Conservation (phyloP, 495 filamentous ascomycete genomes). For the Aspergillus olivimuriae region DNA sequence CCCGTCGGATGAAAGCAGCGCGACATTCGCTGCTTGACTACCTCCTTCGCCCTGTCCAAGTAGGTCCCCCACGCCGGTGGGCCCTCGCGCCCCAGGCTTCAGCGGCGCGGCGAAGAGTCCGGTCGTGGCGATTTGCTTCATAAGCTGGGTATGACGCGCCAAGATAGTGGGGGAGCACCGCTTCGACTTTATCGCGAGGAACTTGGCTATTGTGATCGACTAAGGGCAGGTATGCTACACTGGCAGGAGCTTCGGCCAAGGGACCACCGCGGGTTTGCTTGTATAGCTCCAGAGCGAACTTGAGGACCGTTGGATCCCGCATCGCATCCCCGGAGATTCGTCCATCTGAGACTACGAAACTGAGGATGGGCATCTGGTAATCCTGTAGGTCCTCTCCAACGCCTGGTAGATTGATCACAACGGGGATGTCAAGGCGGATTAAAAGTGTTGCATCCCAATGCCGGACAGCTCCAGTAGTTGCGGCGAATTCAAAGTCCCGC, state of each 20-base stretch:
- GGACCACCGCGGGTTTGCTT: constrained; percentile 25
- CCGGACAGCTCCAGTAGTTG: constrained; percentile 54
- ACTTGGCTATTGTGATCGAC: constrained; percentile 29
- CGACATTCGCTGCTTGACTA: constrained; percentile 13
- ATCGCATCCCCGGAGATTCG: constrained; percentile 35
- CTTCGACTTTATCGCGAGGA: constrained; percentile 16
- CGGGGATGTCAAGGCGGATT: constrained; percentile 23
- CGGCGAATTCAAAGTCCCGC: constrained; percentile 49
- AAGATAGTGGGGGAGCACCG: constrained; percentile 25
- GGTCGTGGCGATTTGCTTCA: constrained; percentile 32
- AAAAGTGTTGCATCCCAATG: constrained; percentile 35
- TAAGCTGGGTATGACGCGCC: constrained; percentile 37
- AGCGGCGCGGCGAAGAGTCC: constrained; percentile 26
- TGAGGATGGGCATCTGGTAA: constrained; percentile 22
- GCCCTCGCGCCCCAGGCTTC: constrained; percentile 12
- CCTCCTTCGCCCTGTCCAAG: constrained; percentile 16
- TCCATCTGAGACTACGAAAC: constrained; percentile 35
- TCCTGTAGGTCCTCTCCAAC: constrained; percentile 45
- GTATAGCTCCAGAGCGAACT: constrained; percentile 31
- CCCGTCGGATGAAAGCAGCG: constrained; percentile 18
- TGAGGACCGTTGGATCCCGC: constrained; percentile 31
- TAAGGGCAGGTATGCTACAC: constrained; percentile 35
- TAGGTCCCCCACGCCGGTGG: constrained; percentile 9
- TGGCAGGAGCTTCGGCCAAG: constrained; percentile 32
- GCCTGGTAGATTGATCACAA: constrained; percentile 27